A percentile compares a stretch with the other conserved stretches of the same genome.
These are phyloP conservation scores for Primulina tabacum DNA, from an alignment of 257 asterid genomes.

Conservation along the genomic window DNA sequence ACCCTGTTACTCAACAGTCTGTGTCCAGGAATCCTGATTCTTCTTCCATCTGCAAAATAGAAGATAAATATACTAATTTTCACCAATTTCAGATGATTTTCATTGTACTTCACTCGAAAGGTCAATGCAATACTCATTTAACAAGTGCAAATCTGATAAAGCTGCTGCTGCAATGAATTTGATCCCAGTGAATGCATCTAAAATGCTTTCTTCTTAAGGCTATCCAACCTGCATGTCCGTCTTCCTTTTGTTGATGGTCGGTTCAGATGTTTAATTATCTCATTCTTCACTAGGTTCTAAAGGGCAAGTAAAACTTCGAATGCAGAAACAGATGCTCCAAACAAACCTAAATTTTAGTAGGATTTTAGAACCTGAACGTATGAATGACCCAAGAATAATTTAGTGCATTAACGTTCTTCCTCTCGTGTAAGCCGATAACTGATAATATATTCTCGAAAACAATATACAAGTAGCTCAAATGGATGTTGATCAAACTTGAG, in stretches of 20 bases:
- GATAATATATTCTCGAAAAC: too few species aligned
- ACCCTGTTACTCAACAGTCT: constrained; percentile 61
- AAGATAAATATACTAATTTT: not conserved
- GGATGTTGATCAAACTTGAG: too few species aligned
- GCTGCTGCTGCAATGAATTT: too few species aligned
- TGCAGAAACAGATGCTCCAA: not conserved
- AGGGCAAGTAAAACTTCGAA: not conserved
- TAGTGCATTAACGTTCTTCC: too few species aligned
- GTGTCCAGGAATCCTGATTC: constrained; percentile 66
- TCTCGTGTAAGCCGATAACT: too few species aligned
- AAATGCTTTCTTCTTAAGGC: not conserved
- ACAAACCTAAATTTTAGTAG: not conserved
- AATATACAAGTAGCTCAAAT: too few species aligned
- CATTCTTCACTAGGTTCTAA: not conserved
- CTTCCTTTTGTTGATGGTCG: not conserved
- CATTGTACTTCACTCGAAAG: too few species aligned
- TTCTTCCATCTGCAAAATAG: constrained; percentile 49
- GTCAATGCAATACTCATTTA: too few species aligned
- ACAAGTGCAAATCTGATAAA: too few species aligned
- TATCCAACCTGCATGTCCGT: not conserved
- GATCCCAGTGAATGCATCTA: too few species aligned
- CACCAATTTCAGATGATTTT: too few species aligned
- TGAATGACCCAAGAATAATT: not conserved
- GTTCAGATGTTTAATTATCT: not conserved
- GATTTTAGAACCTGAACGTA: not conserved